Evolutionary conservation across 768 basidiomycete species (phyloP).

Genomic region (Clitopilus passeckerianus): DNA sequence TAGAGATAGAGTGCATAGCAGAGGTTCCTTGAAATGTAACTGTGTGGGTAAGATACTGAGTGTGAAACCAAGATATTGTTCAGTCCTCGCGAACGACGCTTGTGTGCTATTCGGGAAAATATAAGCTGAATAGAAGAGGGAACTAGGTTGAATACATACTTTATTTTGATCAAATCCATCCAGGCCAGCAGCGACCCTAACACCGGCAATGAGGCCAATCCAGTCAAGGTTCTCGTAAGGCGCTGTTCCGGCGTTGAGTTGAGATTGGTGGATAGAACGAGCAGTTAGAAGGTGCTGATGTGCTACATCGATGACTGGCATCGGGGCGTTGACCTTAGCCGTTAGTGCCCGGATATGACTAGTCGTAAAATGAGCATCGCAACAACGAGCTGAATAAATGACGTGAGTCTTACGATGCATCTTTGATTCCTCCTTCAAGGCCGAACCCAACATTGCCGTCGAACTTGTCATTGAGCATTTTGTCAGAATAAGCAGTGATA

Average conservation of each 20-base stretch:
- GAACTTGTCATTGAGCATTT: constrained; percentile 72
- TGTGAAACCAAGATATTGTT: background rate
- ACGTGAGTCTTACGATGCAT: constrained; percentile 48
- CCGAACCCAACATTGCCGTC: constrained; percentile 72
- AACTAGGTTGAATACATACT: constrained; percentile 15
- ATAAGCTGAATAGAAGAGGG: background rate
- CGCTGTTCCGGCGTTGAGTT: constrained; percentile 37
- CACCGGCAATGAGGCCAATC: constrained; percentile 76
- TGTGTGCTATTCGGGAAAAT: constrained; percentile 9
- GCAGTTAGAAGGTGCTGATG: constrained; percentile 79
- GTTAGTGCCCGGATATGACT: constrained; percentile 71
- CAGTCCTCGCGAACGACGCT: constrained; percentile 15
- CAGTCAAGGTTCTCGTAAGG: constrained; percentile 67
- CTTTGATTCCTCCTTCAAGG: constrained; percentile 86
- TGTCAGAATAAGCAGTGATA: constrained; percentile 52
- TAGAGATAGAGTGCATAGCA: constrained; percentile 62
- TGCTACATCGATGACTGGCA: constrained; percentile 69
- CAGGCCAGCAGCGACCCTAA: constrained; percentile 70
- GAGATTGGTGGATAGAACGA: constrained; percentile 58
- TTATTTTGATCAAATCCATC: constrained; percentile 33
- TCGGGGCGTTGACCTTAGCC: constrained; percentile 58
- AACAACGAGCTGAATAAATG: background rate
- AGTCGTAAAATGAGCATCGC: constrained; percentile 2
- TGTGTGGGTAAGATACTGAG: background rate
- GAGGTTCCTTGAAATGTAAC: constrained; percentile 19